Conservation (phyloP, 371 early-diverging fungal species). For the Nematocida parisii region DNA sequence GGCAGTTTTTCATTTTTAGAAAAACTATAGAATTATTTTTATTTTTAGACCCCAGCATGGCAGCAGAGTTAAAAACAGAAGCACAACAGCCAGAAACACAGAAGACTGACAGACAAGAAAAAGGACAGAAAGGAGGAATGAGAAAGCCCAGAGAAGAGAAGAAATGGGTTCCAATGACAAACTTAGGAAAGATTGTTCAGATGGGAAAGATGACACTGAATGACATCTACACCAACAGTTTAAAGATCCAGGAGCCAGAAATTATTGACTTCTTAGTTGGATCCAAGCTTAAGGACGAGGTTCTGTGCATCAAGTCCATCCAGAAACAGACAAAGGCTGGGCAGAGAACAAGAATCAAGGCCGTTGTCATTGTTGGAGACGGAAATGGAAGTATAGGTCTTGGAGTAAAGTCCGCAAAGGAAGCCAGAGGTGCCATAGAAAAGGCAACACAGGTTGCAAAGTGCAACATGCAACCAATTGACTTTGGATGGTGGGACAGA, state of each 20-base stretch:
- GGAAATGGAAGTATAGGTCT: slow-evolving; percentile 92
- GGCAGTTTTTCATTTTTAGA: neutral
- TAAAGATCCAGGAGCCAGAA: slow-evolving; percentile 97
- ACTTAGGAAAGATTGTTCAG: slow-evolving; percentile 70
- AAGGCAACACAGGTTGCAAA: slow-evolving; percentile 97
- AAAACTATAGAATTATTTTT: slow-evolving; percentile 37
- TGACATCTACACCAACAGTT: slow-evolving; percentile 91
- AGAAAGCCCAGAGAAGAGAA: slow-evolving; percentile 59
- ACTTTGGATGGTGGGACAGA: slow-evolving; percentile 97
- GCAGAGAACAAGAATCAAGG: slow-evolving; percentile 99
- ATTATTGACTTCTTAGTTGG: slow-evolving; percentile 86
- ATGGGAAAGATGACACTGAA: slow-evolving; percentile 73
- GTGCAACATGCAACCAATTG: slow-evolving; percentile 90
- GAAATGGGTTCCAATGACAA: slow-evolving; percentile 70
- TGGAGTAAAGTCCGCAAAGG: slow-evolving; percentile 97
- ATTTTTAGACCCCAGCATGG: slow-evolving; percentile 41
- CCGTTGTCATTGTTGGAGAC: slow-evolving; percentile 96
- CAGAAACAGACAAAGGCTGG: slow-evolving; percentile 99
- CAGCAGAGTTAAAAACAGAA: slow-evolving; percentile 13
- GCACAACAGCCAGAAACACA: slow-evolving; percentile 2
- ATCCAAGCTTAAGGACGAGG: slow-evolving; percentile 91
- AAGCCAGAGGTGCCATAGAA: slow-evolving; percentile 93
- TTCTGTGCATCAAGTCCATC: slow-evolving; percentile 97
- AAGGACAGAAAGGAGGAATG: slow-evolving; percentile 6
- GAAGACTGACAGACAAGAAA: slow-evolving; percentile 35